A percentile compares a stretch with the other conserved stretches of the same genome.
These are phyloP conservation scores for Pelargonium myrrhifolium DNA, from an alignment of 441 rosid species.

Conservation along the genomic window DNA sequence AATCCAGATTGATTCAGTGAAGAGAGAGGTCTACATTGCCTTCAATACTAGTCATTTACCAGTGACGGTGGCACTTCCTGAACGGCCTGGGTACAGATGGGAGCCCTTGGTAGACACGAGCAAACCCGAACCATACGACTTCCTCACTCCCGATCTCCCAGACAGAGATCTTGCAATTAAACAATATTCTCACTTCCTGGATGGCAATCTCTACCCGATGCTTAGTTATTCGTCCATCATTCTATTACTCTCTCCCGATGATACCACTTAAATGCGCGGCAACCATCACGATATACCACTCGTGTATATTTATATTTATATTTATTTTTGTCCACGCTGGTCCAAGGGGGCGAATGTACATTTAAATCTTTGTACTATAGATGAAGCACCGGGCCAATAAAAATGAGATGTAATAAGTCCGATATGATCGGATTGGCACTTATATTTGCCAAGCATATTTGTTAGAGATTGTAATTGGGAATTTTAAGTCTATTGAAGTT, in stretches of 20 bases:
- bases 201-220: conserved; percentile 80
- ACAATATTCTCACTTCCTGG: conserved; percentile 73
- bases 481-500: too few species aligned
- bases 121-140: conserved; percentile 71
- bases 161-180: conserved; percentile 49
- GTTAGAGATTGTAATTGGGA: too few species aligned
- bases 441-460: neutral
- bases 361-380: neutral
- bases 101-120: conserved; percentile 84
- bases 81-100: conserved; percentile 78
- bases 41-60: conserved; percentile 74
- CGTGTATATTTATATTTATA: neutral
- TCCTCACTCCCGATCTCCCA: conserved; percentile 50
- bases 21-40: conserved; percentile 72
- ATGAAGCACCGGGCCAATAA: neutral
- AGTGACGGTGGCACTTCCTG: conserved; percentile 55
- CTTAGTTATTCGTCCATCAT: conserved; percentile 80
- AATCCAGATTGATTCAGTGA: conserved; percentile 59
- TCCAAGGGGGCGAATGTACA: neutral
- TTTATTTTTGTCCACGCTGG: neutral
- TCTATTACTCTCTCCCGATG: conserved; percentile 44
- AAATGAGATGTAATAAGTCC: neutral
- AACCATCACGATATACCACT: neutral
- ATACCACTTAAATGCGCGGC: neutral
- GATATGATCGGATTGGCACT: neutral